Conservation (phyloP, 345 rosid species). For the Conringia planisiliqua region DNA sequence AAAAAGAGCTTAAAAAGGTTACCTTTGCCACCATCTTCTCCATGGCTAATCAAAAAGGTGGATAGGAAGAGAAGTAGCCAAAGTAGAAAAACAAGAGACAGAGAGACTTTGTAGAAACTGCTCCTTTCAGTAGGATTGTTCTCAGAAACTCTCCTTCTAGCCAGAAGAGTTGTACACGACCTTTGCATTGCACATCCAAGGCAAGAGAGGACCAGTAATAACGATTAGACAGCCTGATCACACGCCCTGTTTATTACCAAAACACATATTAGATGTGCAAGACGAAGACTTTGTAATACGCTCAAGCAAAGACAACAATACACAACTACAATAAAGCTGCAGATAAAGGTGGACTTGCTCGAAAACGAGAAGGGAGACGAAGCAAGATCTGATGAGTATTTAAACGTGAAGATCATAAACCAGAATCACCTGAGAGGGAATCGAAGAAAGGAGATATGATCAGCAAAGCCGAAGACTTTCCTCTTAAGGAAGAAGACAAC, state of each 20-base stretch:
- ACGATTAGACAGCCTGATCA: neutral
- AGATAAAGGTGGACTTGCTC: neutral
- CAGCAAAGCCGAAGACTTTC: neutral
- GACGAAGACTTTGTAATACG: neutral
- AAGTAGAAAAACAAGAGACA: constrained; percentile 61
- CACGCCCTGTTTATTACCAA: constrained; percentile 3
- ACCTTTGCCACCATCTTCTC: constrained; percentile 65
- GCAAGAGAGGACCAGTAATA: neutral
- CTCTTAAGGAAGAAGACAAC: neutral
- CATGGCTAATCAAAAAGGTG: constrained; percentile 59
- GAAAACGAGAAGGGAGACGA: neutral
- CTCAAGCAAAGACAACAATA: neutral
- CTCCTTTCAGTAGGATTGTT: constrained; percentile 37
- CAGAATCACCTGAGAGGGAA: constrained; percentile 1
- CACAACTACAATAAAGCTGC: neutral
- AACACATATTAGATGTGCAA: neutral
- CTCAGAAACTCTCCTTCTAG: constrained; percentile 60
- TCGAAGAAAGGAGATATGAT: neutral
- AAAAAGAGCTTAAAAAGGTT: neutral
- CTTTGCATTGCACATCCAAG: constrained; percentile 84
- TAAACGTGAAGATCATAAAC: neutral
- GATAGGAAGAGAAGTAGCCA: constrained; percentile 74
- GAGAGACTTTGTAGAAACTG: constrained; percentile 54
- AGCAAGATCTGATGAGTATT: constrained; percentile 14
- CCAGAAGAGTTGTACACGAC: constrained; percentile 69